Percentiles rank a stretch among this genome's conserved stretches.
phyloP scores from a whole-genome alignment of 177 flowering plant species.

The Vitis hybrid region DNA sequence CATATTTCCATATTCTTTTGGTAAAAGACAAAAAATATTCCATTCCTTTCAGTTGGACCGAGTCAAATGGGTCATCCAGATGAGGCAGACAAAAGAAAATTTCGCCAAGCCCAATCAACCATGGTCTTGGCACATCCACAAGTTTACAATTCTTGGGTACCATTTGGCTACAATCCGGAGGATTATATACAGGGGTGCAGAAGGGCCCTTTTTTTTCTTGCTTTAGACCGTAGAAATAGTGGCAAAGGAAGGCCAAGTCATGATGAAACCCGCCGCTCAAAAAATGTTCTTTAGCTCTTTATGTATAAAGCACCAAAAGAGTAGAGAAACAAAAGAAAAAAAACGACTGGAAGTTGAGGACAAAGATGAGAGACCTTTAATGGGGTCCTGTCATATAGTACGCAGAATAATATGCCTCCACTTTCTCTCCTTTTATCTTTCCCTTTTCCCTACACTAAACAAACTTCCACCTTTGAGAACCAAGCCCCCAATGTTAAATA shows the following conservation, averaged over 20 bases:
- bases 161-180: neutral
- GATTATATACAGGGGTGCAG: neutral
- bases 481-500: conserved; percentile 17
- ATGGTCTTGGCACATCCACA: no score
- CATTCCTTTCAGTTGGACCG: no score
- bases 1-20: no score
- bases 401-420: neutral
- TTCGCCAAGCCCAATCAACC: no score
- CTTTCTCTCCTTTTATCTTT: neutral
- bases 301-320: conserved; percentile 12
- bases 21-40: no score
- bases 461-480: neutral
- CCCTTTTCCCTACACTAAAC: neutral
- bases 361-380: conserved; percentile 15
- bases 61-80: no score
- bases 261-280: conserved; percentile 44
- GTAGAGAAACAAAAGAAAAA: conserved; percentile 10
- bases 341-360: conserved; percentile 18
- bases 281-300: conserved; percentile 14
- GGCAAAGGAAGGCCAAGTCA: conserved; percentile 26
- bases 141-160: no score
- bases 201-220: conserved; percentile 17
- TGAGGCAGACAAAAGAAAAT: no score
- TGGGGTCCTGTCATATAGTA: conserved; percentile 4
- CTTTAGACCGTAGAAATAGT: conserved; percentile 22